Percentiles rank a stretch among this genome's conserved stretches.
phyloP scores from a whole-genome alignment of 768 basidiomycete genomes.

The Botryobasidium botryosum region DNA sequence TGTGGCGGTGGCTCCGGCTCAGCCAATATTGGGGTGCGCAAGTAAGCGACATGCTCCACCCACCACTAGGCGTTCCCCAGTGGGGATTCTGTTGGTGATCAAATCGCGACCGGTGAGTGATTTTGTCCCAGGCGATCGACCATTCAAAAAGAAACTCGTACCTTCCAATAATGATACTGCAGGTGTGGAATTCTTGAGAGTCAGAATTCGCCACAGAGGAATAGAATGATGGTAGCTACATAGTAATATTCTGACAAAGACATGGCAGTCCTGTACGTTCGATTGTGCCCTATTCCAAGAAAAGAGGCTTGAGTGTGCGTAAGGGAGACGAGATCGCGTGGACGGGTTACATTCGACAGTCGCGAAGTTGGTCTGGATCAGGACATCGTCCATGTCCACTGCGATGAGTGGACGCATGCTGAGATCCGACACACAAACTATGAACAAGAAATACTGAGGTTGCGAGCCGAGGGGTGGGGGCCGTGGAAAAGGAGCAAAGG shows the following conservation, averaged over 20 bases:
- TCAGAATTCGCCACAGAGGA: not conserved
- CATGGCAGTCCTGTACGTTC: slow-evolving; percentile 38
- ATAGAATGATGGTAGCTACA: slow-evolving; percentile 20
- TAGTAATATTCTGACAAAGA: slow-evolving; percentile 42
- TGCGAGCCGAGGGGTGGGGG: too few relatives aligned
- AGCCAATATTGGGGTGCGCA: not conserved
- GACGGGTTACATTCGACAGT: slow-evolving; percentile 34
- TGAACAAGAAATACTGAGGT: too few relatives aligned
- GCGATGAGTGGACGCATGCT: slow-evolving; percentile 27
- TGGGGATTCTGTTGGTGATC: slow-evolving; percentile 26
- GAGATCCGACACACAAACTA: too few relatives aligned
- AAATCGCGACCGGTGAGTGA: not conserved
- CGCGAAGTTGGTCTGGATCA: slow-evolving; percentile 41
- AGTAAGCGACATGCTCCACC: not conserved
- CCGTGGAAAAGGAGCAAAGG: too few relatives aligned
- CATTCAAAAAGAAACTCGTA: too few relatives aligned
- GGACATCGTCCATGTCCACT: slow-evolving; percentile 52
- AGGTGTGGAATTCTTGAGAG: too few relatives aligned
- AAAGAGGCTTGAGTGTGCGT: not conserved
- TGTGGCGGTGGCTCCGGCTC: not conserved
- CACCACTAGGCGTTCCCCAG: slow-evolving; percentile 37
- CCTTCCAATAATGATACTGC: slow-evolving; percentile 72
- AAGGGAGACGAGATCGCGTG: not conserved
- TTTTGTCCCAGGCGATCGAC: not conserved
- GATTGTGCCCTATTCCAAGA: slow-evolving; percentile 43